phyloP scores from a whole-genome alignment of 345 rosid species.

The Anacardium occidentale region DNA sequence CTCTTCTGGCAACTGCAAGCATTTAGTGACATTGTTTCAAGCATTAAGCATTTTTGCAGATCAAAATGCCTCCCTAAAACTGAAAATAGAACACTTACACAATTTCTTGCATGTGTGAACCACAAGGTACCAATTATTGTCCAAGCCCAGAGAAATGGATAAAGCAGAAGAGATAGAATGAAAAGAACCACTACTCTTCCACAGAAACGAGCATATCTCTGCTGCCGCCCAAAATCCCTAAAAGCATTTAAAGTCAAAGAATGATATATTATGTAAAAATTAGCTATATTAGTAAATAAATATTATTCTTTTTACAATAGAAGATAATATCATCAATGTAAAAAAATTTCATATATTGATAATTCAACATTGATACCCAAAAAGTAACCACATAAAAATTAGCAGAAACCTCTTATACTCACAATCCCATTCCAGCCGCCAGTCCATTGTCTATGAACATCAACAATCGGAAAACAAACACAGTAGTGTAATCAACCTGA shows the following conservation, averaged over 20 bases:
- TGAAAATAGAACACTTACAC: conserved; percentile 54
- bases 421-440: conserved; percentile 98
- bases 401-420: conserved; percentile 28
- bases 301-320: neutral
- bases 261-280: conserved; percentile 4
- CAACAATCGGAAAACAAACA: conserved; percentile 83
- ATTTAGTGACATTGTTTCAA: conserved; percentile 5
- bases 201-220: conserved; percentile 84
- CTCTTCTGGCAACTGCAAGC: conserved; percentile 77
- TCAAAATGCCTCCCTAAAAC: neutral
- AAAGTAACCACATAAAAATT: neutral
- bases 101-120: conserved; percentile 69
- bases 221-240: conserved; percentile 99
- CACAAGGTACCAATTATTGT: conserved; percentile 87
- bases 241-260: conserved; percentile 14
- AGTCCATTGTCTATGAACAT: conserved; percentile 97
- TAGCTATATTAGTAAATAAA: neutral
- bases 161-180: conserved; percentile 63
- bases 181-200: conserved; percentile 88
- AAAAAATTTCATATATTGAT: neutral
- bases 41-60: conserved; percentile 6
- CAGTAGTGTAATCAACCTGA: conserved; percentile 93
- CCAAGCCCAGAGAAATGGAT: conserved; percentile 97
- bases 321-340: neutral
- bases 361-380: neutral